Evolutionary conservation across 1,284 basidiomycete species (phyloP), one percentile per base, ranked within the genome.

Genomic region (Schizophyllum amplum): DNA sequence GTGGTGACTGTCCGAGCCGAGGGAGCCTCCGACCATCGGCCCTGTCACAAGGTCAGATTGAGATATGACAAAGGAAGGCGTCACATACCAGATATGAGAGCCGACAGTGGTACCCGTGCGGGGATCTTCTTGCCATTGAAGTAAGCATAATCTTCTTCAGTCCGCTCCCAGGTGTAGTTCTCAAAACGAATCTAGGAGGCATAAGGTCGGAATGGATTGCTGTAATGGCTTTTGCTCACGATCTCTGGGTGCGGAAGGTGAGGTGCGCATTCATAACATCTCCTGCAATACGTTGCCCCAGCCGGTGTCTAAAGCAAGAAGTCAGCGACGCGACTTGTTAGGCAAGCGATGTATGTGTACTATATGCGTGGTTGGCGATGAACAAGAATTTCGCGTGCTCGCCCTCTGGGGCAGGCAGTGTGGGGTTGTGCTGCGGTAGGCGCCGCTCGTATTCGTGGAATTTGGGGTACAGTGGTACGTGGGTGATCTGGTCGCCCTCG

Each of bases 261-360:
- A 84, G 65, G 52, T 80, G 71, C 0, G 80, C 71, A 58, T 78
- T 77, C 54, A 82, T 61, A 4, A 55, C 61, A 79, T 73, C 59
- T 82, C 81, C 57, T 84, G 79, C 70, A 84, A 72, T 3, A 68
- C 72, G 57, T 84, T 84, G 5, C 82, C 82, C 81, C 82, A 84
- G 3, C 82, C 82, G 33, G 74, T 71, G 13, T 63, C 78, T 76
- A 60, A 24, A 47, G 53, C 52, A n/a, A n/a, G 21, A 17, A 5
- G 9, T 24, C 22, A 23, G 5, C 11, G 21, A 56, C 21, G 11
- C 33, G 11, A 17, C 33, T 9, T 17, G 33, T 17, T 5, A 7
- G 22, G 15, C 7, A 22, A 15, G 48, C 22, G 4, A n/a, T 15
- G 11, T 9, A 59, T 73, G n/a, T n/a, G 56, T 55, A 79, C 77